A percentile compares a stretch with the other conserved stretches of the same genome.
These are phyloP conservation scores for Ceratobasidium sp. DNA, from an alignment of 1,284 basidiomycete species.

Conservation along the genomic window DNA sequence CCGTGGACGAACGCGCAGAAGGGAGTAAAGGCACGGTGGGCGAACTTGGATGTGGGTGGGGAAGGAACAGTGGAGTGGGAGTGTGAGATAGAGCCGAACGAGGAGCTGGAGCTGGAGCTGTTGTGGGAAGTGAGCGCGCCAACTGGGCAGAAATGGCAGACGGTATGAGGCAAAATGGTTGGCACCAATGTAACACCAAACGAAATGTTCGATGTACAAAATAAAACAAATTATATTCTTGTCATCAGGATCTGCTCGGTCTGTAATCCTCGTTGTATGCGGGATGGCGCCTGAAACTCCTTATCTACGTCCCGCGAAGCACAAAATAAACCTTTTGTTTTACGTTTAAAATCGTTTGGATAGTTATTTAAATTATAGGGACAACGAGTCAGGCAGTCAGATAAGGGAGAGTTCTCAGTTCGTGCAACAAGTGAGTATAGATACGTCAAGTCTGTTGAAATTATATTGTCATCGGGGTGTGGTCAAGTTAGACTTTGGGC, in stretches of 20 bases:
- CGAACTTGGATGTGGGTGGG: conserved; percentile 35
- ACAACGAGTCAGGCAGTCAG: no score
- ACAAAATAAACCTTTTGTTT: no score
- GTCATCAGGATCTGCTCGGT: no score
- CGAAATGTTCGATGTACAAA: not conserved
- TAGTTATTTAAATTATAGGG: no score
- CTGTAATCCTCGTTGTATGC: no score
- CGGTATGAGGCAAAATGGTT: not conserved
- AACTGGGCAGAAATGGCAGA: conserved; percentile 45
- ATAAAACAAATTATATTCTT: not conserved
- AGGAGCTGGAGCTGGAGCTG: conserved; percentile 43
- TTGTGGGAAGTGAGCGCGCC: conserved; percentile 48
- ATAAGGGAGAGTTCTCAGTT: no score
- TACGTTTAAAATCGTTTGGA: no score
- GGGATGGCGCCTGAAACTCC: no score
- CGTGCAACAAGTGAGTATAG: not conserved
- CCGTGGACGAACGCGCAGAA: no score
- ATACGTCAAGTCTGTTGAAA: not conserved
- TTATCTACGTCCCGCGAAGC: no score
- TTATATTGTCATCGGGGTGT: not conserved
- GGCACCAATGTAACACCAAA: not conserved
- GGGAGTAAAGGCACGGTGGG: conserved; percentile 44
- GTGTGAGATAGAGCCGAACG: conserved; percentile 39
- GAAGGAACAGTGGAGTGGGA: conserved; percentile 50
- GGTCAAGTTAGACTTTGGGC: conserved; percentile 14